Conservation (phyloP, 768 basidiomycete species). For the Mycena epipterygia region DNA sequence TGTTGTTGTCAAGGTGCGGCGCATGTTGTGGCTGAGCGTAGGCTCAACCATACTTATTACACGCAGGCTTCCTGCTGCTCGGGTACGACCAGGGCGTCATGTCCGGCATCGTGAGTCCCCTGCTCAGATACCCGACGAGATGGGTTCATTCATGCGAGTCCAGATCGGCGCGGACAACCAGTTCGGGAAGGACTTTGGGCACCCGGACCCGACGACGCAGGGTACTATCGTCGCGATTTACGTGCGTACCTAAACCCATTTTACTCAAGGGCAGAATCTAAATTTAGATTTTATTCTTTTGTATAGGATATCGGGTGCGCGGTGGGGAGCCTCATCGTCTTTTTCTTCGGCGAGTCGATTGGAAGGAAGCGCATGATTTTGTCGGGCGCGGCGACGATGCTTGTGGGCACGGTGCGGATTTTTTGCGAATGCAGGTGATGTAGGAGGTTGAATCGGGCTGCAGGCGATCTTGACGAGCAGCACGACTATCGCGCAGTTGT, state of each 20-base stretch:
- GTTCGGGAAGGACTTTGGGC: conserved; percentile 53
- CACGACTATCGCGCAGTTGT: conserved; percentile 54
- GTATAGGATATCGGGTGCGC: conserved; percentile 56
- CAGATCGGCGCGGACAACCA: conserved; percentile 59
- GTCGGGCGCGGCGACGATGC: conserved; percentile 52
- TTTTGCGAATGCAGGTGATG: neutral
- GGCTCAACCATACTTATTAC: neutral
- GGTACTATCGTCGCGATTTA: conserved; percentile 57
- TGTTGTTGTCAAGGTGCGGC: conserved; percentile 53
- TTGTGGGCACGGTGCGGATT: conserved; percentile 51
- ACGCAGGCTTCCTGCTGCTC: conserved; percentile 47
- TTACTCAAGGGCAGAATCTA: neutral
- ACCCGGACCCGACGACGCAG: conserved; percentile 53
- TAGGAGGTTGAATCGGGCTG: neutral
- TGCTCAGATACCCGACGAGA: neutral
- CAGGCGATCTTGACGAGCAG: conserved; percentile 56
- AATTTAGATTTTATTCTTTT: neutral
- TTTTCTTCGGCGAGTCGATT: conserved; percentile 54
- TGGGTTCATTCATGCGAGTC: neutral
- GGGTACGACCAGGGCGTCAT: conserved; percentile 54
- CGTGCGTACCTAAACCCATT: conserved; percentile 33
- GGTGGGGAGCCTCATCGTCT: conserved; percentile 51
- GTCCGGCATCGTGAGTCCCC: conserved; percentile 52
- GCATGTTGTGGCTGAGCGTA: neutral
- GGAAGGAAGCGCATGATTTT: conserved; percentile 57